Base-by-base conservation (phyloP, 2,329 filamentous ascomycete genomes). In the Hirsutella rhossiliensis region DNA sequence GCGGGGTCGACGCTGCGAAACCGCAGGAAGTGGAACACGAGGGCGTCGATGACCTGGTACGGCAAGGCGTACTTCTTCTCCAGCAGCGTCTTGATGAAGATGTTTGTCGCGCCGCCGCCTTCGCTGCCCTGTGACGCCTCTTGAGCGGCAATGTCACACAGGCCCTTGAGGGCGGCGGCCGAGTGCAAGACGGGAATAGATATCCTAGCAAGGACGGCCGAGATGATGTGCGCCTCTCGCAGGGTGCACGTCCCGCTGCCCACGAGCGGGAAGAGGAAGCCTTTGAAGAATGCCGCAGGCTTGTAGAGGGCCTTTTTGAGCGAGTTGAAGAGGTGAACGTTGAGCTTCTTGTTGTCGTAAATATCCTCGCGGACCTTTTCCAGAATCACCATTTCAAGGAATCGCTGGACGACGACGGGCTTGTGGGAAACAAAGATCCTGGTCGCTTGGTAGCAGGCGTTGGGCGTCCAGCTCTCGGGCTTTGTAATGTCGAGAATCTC, bases 31-130 rank as follows among this genome's bases (percentile, higher is more conserved):
- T 98, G 90, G 69, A 97, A 97, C 11, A 98, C 92, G 2, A 97
- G 71, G 2, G 88, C 83, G 55, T 98, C 92, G 41, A 98, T 81
- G 43, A 95, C 90, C 64, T 94, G 90, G 68, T 85, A 96, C 0
- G 90, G 92, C 11, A 98, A 71, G 0, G 92, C 92, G 55, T 98
- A 97, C 60, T 94, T 94, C 75, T 98, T 98, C 65, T 96, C 90
- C 4, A 98, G 71, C 32, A 98, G 75, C 1, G 87, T 81, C 58
- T 87, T 87, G 66, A 98, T 94, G 64, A 98, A 94, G 54, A 95
- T 84, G 64, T 96, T 97, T 48, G 89, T 92, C 4, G 89, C 84
- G 40, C 90, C 90, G 17, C 88, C 89, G 39, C 85, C 85, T 62
- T 96, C 90, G 5, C 82, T 84, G 45, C 88, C 79, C 18, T 81